phyloP scores from a whole-genome alignment of 139 green algal genomes.

The Pseudopediastrum boryanum region DNA sequence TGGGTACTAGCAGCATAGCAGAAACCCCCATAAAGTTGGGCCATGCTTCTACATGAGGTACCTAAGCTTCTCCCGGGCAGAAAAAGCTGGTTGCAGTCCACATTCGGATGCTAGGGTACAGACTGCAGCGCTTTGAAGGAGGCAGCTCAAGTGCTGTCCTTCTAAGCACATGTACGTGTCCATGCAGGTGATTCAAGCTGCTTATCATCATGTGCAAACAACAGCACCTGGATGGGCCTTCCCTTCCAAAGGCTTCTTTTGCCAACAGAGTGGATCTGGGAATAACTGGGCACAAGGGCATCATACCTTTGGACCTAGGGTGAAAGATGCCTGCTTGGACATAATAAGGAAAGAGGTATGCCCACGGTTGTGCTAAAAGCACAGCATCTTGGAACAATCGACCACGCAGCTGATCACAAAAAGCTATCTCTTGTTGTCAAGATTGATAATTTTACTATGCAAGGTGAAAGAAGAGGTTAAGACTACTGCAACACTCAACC shows the following conservation, averaged over 20 bases:
- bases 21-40: not conserved
- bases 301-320: conserved; percentile 56
- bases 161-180: not conserved
- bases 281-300: conserved; percentile 92
- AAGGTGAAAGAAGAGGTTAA: not conserved
- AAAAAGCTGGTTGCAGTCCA: not conserved
- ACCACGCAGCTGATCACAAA: not conserved
- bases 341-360: conserved; percentile 69
- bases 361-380: not conserved
- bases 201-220: conserved; percentile 8
- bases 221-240: conserved; percentile 64
- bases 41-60: too few relatives aligned
- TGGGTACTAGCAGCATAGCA: conserved; percentile 6
- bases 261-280: conserved; percentile 70
- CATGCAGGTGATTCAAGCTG: conserved; percentile 51
- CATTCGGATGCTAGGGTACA: not conserved
- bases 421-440: not conserved
- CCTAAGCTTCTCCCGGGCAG: too few relatives aligned
- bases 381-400: not conserved
- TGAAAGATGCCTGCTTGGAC: conserved; percentile 52
- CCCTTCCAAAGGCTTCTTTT: conserved; percentile 35
- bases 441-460: not conserved
- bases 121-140: not conserved
- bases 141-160: not conserved
- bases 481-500: not conserved